phyloP scores from a whole-genome alignment of 306 rosid genomes.

The Abrus pulchellus region DNA sequence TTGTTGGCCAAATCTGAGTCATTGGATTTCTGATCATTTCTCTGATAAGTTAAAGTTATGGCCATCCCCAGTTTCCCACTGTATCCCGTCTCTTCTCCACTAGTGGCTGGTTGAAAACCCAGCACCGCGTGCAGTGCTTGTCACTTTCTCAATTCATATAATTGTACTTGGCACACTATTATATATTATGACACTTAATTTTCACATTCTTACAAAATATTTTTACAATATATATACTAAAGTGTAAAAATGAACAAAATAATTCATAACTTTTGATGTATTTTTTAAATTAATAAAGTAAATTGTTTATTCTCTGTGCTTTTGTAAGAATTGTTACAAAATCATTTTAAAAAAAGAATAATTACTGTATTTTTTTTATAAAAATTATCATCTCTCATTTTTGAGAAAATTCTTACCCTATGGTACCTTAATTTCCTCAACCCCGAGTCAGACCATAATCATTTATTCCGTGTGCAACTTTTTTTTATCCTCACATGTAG shows the following conservation, averaged over 20 bases:
- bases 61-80: not conserved
- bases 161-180: constrained; percentile 1
- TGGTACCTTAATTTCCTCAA: not conserved
- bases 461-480: constrained; percentile 12
- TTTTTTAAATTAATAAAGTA: too few relatives aligned
- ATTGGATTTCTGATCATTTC: not conserved
- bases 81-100: not conserved
- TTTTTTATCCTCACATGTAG: not conserved
- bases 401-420: constrained; percentile 9
- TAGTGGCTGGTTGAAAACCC: not conserved
- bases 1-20: not conserved
- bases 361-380: too few relatives aligned
- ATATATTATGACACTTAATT: not conserved
- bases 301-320: too few relatives aligned
- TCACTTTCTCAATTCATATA: constrained; percentile 19
- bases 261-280: too few relatives aligned
- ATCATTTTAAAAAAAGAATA: too few relatives aligned
- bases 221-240: too few relatives aligned
- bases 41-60: not conserved
- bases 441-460: not conserved
- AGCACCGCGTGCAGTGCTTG: not conserved
- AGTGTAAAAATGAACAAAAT: too few relatives aligned
- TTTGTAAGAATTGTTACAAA: too few relatives aligned
- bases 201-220: too few relatives aligned
- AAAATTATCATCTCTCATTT: too few relatives aligned